Evolutionary conservation across 2,329 filamentous ascomycete genomes (phyloP), one percentile per base, ranked within the genome.

Genomic region (Diaporthe destruens): DNA sequence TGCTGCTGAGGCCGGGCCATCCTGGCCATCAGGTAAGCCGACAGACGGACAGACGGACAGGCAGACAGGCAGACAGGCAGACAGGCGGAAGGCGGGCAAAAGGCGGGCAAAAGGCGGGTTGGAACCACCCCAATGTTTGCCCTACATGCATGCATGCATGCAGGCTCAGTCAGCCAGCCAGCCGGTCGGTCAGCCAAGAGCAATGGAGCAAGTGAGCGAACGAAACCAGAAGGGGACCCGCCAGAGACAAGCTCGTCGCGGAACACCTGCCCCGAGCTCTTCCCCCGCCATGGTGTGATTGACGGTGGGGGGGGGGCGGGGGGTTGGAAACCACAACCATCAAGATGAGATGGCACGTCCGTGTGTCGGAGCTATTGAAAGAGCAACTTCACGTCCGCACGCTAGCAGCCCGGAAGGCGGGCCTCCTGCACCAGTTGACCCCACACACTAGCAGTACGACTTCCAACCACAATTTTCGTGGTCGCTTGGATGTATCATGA

Each of bases 341-440:
- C 23, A 25, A 25, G 34, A 23, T 4, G 2, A 59, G 20, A 47
- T 7, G 25, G 39, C 16, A 61, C 42, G 57, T 63, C 57, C 57
- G 57, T 63, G 57, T 63, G 47, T 51, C 59, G 59, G 59, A 65
- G 59, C 59, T 65, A 65, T 65, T n/a, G 59, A 36, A 65, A 36
- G 42, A 44, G 42, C 59, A 65, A 29, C 42, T 65, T 44, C 39
- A 61, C 29, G 39, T 49, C 59, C 59, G 59, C n/a, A 16, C 59
- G 16, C 59, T 65, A 65, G 44, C 44, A 44, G 44, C 7, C 59
- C 44, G 44, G 59, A 65, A 36, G 59, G 29, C 44, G 44, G 44
- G 16, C 29, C 59, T 65, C 59, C 29, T 29, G 29, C 29, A 29
- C 29, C 29, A 29, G 29, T 29, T 29, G 29, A 29, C 29, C n/a